Percentiles rank a stretch among this genome's conserved stretches.
Evolutionary conservation across 306 rosid species (phyloP).

Genomic region (Alnus rubra): DNA sequence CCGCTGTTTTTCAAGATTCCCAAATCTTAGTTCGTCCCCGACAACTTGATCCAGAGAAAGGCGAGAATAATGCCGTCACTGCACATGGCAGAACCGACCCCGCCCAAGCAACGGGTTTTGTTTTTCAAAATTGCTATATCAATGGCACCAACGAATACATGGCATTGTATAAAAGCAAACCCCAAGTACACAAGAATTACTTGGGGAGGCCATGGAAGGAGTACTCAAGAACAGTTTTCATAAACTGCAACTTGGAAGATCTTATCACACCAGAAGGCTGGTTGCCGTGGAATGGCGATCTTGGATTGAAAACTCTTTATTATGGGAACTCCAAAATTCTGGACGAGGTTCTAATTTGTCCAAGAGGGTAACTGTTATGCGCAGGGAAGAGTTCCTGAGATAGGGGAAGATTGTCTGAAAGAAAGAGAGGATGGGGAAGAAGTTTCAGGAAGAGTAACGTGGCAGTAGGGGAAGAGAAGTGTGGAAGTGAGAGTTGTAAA

Average conservation of each 20-base stretch:
- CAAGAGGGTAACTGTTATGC: slow-evolving; percentile 53
- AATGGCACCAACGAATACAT: slow-evolving; percentile 40
- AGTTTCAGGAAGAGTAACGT: too few species aligned
- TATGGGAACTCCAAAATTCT: slow-evolving; percentile 65
- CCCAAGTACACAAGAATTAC: slow-evolving; percentile 41
- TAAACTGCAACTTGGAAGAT: slow-evolving; percentile 47
- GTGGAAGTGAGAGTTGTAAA: too few species aligned
- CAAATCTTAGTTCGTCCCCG: slow-evolving; percentile 52
- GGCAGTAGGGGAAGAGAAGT: too few species aligned
- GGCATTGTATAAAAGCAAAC: too few species aligned
- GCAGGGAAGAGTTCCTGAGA: too few species aligned
- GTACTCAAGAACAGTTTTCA: slow-evolving; percentile 68
- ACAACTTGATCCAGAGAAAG: slow-evolving; percentile 55
- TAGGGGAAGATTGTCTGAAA: too few species aligned
- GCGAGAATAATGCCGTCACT: slow-evolving; percentile 64
- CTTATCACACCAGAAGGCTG: slow-evolving; percentile 61
- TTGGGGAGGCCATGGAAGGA: slow-evolving; percentile 98
- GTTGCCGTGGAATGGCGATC: slow-evolving; percentile 71
- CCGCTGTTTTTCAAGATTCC: slow-evolving; percentile 71
- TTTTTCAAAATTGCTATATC: slow-evolving; percentile 64
- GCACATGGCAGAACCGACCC: slow-evolving; percentile 92
- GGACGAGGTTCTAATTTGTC: slow-evolving; percentile 55
- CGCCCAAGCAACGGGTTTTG: slow-evolving; percentile 69
- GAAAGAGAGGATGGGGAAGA: too few species aligned
- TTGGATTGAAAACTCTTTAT: slow-evolving; percentile 68